Evolutionary conservation across 163 green algal species (phyloP).

Genomic region (Chlamydomonas reinhardtii): DNA sequence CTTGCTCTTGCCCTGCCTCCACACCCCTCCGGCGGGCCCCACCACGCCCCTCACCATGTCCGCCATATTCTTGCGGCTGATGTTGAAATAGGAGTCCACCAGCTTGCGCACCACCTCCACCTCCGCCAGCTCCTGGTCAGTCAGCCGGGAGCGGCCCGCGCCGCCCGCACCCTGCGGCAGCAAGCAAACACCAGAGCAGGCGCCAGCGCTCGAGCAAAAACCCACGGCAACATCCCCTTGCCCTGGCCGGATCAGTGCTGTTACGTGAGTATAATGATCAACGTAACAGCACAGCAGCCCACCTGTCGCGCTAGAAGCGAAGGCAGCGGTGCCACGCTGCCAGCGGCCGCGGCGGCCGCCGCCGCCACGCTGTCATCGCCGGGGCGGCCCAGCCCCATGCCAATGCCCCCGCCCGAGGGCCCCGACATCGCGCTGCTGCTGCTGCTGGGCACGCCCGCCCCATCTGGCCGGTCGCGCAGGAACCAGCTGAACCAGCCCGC

Average conservation of each 20-base stretch:
- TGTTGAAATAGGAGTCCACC: slow-evolving; percentile 94
- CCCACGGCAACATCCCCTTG: too few species aligned
- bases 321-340: slow-evolving; percentile 23
- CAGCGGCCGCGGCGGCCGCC: slow-evolving; percentile 12
- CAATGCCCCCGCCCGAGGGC: background rate
- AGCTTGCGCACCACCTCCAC: slow-evolving; percentile 94
- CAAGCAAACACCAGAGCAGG: background rate
- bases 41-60: slow-evolving; percentile 55
- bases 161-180: slow-evolving; percentile 31
- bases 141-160: slow-evolving; percentile 49
- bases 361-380: slow-evolving; percentile 17
- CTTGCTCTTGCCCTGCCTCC: too few species aligned
- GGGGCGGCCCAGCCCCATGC: background rate
- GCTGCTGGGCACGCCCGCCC: background rate
- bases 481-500: slow-evolving; percentile 46
- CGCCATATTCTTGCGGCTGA: slow-evolving; percentile 91
- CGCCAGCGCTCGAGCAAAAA: background rate
- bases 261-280: background rate
- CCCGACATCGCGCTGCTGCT: background rate
- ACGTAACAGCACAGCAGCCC: background rate
- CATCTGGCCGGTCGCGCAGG: slow-evolving; percentile 6
- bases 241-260: too few species aligned
- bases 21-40: background rate
- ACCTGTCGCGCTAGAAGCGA: slow-evolving; percentile 30
- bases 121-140: slow-evolving; percentile 83